Evolutionary conservation across 805 yeast genomes (phyloP), one percentile per base, ranked within the genome.

Genomic region (Ogataea paradorogensis): DNA sequence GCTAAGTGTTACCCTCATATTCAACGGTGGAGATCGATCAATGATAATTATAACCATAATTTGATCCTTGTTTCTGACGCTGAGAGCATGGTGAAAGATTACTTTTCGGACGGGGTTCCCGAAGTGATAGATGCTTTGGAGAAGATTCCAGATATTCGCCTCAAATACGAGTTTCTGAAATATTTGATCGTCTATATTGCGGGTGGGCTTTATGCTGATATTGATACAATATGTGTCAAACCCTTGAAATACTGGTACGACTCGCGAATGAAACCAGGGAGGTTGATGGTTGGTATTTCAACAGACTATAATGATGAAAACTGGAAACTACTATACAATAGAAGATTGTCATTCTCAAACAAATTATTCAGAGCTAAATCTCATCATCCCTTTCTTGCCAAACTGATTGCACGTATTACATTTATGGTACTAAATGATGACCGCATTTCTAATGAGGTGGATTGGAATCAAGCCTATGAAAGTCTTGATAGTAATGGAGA

Each of bases 161-260:
- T 73, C 35, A 61, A 63, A 46, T 74, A 69, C 63, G 84, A 79
- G 50, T 76, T 78, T 45, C 67, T 76, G 56, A 61, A 78, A 38
- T 76, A 76, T 49, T 62, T 74, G 42, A 62, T 74, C 13, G 48
- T 75, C 9, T 74, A 53, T 43, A 69, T 78, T 9, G 55, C 62
- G 25, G 82, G 82, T 30, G 82, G 82, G 7, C 69, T 71, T 7
- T 76, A 75, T 48, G 68, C 78, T 4, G 82, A 76, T 49, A 73
- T 75, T 24, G 81, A 76, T 53, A 75, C 81, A 0, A 61, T 59
- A 42, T 70, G 77, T 7, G 63, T 69, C 45, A 76, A 67, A 45
- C 78, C 78, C 3, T 30, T 53, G 16, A 45, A 43, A 33, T 47
- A 44, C 41, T 53, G 57, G 66, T 51, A 52, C 36, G 44, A 51